Evolutionary conservation across 1,139 yeast species (phyloP).

Genomic region (Pichia sp.): DNA sequence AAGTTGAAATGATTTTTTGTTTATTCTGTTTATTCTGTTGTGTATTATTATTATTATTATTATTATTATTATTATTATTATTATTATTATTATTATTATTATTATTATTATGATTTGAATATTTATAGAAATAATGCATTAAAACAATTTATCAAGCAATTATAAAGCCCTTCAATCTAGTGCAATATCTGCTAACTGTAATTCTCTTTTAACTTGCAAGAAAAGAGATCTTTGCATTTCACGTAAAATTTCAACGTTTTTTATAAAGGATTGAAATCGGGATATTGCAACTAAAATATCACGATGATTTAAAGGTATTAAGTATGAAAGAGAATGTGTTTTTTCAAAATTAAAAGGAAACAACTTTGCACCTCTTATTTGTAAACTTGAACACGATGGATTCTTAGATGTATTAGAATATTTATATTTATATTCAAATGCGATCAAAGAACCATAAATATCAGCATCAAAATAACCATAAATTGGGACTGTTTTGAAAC

Average conservation of each 20-base stretch:
- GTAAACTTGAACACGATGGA: conserved; percentile 4
- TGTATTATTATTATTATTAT: too few species aligned
- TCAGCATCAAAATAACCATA: conserved; percentile 54
- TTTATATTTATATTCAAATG: conserved; percentile 33
- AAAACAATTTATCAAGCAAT: conserved; percentile 1
- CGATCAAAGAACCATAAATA: conserved; percentile 63
- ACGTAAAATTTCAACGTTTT: too few species aligned
- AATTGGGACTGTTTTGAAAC: conserved; percentile 37
- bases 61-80: too few species aligned
- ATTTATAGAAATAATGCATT: too few species aligned
- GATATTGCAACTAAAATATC: background rate
- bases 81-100: too few species aligned
- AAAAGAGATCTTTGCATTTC: conserved; percentile 11
- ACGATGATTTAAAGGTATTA: background rate
- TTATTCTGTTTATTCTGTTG: too few species aligned
- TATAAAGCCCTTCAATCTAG: too few species aligned
- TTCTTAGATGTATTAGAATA: too few species aligned
- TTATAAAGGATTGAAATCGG: conserved; percentile 1
- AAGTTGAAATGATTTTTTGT: too few species aligned
- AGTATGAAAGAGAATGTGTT: too few species aligned
- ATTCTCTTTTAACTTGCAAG: conserved; percentile 10
- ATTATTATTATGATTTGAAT: too few species aligned
- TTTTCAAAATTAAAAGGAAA: background rate
- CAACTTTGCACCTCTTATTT: conserved; percentile 6
- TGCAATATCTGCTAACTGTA: too few species aligned